Evolutionary conservation across 2,329 filamentous ascomycete species (phyloP), one percentile per base, ranked within the genome.

Genomic region (Alternaria ventricosa): DNA sequence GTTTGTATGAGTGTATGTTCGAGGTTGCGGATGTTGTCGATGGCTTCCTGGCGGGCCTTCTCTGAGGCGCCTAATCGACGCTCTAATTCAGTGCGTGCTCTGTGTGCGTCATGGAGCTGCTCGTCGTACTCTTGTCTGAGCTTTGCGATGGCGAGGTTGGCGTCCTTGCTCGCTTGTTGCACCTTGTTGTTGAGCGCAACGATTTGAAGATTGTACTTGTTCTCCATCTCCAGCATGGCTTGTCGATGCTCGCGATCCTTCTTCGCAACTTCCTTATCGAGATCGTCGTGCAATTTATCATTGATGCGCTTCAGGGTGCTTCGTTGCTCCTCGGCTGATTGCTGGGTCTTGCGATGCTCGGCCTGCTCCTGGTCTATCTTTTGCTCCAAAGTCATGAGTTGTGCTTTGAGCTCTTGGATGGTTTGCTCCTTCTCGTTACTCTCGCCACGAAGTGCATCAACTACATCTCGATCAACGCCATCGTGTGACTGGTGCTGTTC

Each of bases 401-500:
- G 85, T 10, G 84, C 82, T 72, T 89, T 87, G 28, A 87, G 76
- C 46, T 86, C 86, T 63, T 88, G 84, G 28, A 90, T 81, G 1
- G 82, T 83, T 65, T 87, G 83, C 22, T 89, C 89, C 66, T 90
- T 93, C 63, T 95, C 90, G 63, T 92, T 89, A 1, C 97, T 80
- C 75, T 97, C 91, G 5, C 86, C 85, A 54, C 93, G 89, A 30
- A 99, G 83, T 1, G 91, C 90, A 78, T 99, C 96, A 4, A 99
- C 92, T 41, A 98, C 84, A 73, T 98, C 93, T 44, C 95, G 88
- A n/a, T 96, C 97, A 41, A 99, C 92, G 5, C 95, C 95, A 73
- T 95, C 94, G 70, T 96, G 90, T 11, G 94, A 92, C 60, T 94
- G 85, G 0, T 93, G 91, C 25, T 96, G 90, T 77, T 99, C 96